Evolutionary conservation across 805 yeast species (phyloP).

Genomic region (Metschnikowia gruessii): DNA sequence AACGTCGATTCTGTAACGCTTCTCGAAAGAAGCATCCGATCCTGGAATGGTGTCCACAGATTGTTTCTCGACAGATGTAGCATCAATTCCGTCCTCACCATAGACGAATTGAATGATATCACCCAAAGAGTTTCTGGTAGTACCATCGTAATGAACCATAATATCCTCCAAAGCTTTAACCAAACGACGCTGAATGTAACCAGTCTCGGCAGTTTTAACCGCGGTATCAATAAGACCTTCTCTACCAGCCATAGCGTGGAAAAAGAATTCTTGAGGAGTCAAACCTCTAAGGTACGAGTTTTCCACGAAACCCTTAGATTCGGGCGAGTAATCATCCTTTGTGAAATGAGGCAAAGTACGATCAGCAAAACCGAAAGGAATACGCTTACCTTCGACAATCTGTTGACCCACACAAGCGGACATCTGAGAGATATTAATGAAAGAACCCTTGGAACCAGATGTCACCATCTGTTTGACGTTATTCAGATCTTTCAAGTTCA

Average conservation of each 20-base stretch:
- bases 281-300: slow-evolving; percentile 93
- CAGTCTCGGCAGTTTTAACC: slow-evolving; percentile 98
- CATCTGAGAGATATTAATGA: slow-evolving; percentile 98
- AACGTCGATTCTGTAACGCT: slow-evolving; percentile 81
- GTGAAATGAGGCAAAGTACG: slow-evolving; percentile 97
- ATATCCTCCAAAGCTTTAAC: slow-evolving; percentile 96
- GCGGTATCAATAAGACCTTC: slow-evolving; percentile 99
- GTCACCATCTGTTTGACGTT: slow-evolving; percentile 99
- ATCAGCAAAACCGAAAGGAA: slow-evolving; percentile 95
- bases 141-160: slow-evolving; percentile 97
- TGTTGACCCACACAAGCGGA: slow-evolving; percentile 99
- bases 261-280: slow-evolving; percentile 93
- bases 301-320: slow-evolving; percentile 95
- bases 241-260: slow-evolving; percentile 99
- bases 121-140: slow-evolving; percentile 96
- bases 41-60: slow-evolving; percentile 95
- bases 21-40: slow-evolving; percentile 76
- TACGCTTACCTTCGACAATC: slow-evolving; percentile 99
- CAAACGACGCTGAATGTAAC: slow-evolving; percentile 96
- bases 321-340: slow-evolving; percentile 97
- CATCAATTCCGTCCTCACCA: slow-evolving; percentile 99
- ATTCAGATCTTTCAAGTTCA: slow-evolving; percentile 87
- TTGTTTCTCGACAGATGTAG: slow-evolving; percentile 96
- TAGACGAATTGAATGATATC: slow-evolving; percentile 93
- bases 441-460: slow-evolving; percentile 99